Evolutionary conservation across 257 asterid species (phyloP).

Genomic region (Primulina eburnea): DNA sequence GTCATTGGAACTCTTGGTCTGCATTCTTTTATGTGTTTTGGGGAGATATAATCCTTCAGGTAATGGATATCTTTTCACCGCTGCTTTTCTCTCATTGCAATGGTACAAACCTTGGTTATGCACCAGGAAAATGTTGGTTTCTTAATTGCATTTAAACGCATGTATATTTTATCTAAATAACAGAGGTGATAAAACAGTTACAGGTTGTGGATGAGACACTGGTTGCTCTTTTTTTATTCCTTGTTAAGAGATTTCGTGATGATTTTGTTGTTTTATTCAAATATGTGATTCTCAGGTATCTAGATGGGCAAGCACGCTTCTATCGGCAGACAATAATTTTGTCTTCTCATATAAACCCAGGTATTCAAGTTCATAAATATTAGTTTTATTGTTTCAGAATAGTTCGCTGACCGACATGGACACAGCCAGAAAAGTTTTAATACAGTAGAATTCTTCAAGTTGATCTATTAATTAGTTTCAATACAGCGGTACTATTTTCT

Average conservation of each 20-base stretch:
- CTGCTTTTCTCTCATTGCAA: background rate
- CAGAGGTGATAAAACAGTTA: background rate
- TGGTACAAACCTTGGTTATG: constrained; percentile 1
- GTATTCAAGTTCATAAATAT: constrained; percentile 32
- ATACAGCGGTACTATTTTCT: background rate
- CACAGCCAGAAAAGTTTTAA: constrained; percentile 7
- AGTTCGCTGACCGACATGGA: constrained; percentile 16
- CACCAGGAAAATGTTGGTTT: background rate
- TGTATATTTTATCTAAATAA: constrained; percentile 12
- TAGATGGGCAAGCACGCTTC: constrained; percentile 82
- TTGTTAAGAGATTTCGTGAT: constrained; percentile 11
- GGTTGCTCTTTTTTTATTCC: constrained; percentile 18
- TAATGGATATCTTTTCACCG: background rate
- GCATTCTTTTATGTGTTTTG: constrained; percentile 12
- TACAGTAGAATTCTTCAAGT: background rate
- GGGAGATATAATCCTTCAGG: background rate
- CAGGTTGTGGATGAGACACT: constrained; percentile 13
- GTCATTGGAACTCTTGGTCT: constrained; percentile 10
- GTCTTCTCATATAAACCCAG: constrained; percentile 85
- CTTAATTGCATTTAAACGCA: constrained; percentile 12
- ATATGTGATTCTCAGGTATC: constrained; percentile 51
- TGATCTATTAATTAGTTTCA: constrained; percentile 7
- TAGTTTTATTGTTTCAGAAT: constrained; percentile 10
- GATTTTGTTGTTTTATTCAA: constrained; percentile 13
- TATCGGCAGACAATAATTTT: constrained; percentile 84